Conservation (phyloP, 495 filamentous ascomycete genomes). For the Tuber umbilicatum region DNA sequence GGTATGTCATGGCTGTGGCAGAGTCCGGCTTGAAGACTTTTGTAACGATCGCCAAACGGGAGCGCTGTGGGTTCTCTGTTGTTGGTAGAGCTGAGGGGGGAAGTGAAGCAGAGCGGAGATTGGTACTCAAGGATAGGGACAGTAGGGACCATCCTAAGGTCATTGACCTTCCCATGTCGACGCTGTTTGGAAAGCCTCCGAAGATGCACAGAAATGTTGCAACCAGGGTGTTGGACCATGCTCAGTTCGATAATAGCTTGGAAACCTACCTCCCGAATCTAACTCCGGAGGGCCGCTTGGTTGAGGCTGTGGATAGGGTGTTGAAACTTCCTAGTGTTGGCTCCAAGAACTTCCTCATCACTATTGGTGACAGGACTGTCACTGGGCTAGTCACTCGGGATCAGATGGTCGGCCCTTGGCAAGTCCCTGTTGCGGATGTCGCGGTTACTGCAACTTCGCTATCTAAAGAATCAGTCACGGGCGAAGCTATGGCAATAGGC, state of each 20-base stretch:
- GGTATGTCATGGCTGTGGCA: constrained; percentile 82
- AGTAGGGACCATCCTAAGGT: constrained; percentile 67
- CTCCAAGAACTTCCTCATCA: constrained; percentile 94
- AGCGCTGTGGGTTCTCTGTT: constrained; percentile 89
- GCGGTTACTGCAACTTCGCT: constrained; percentile 83
- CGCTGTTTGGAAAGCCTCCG: constrained; percentile 84
- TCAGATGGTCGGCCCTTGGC: constrained; percentile 96
- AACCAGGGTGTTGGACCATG: constrained; percentile 62
- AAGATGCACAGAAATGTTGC: constrained; percentile 74
- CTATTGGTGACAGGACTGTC: constrained; percentile 87
- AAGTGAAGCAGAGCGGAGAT: constrained; percentile 55
- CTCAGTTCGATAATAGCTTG: constrained; percentile 63
- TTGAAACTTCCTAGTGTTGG: constrained; percentile 81
- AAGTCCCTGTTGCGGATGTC: constrained; percentile 89
- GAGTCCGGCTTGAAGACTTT: constrained; percentile 74
- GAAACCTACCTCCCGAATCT: constrained; percentile 57
- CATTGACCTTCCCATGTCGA: constrained; percentile 86
- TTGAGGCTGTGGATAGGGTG: constrained; percentile 70
- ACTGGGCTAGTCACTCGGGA: constrained; percentile 82
- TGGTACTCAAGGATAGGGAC: constrained; percentile 77
- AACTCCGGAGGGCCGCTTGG: constrained; percentile 59
- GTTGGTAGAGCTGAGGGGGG: constrained; percentile 71
- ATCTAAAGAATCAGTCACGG: constrained; percentile 62
- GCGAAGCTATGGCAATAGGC: constrained; percentile 96
- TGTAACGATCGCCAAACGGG: constrained; percentile 71